Conservation (phyloP, 2,329 filamentous ascomycete genomes). For the Ceratocystis huliohia region DNA sequence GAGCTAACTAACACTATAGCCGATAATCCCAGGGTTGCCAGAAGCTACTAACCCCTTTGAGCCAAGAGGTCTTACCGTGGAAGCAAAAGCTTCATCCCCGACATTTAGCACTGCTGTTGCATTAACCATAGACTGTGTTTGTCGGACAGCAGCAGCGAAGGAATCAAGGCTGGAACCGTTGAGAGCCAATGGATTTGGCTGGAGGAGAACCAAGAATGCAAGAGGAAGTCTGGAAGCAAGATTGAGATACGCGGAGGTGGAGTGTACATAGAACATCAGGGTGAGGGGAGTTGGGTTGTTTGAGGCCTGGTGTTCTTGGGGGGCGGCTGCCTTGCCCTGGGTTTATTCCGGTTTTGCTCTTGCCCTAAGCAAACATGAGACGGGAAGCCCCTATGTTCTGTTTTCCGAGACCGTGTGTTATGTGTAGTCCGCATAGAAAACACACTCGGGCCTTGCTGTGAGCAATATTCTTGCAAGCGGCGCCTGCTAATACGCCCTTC, state of each 20-base stretch:
- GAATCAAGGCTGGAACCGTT: background rate
- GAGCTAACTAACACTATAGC: background rate
- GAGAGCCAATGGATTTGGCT: background rate
- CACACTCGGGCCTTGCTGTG: too few relatives aligned
- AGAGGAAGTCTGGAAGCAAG: background rate
- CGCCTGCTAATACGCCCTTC: too few relatives aligned
- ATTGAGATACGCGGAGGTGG: background rate
- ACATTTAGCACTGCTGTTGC: background rate
- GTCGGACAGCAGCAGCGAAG: background rate
- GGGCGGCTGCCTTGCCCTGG: too few relatives aligned
- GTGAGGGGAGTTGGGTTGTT: too few relatives aligned
- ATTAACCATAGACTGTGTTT: background rate
- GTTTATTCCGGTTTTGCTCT: too few relatives aligned
- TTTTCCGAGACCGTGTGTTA: too few relatives aligned
- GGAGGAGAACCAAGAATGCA: background rate
- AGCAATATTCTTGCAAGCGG: too few relatives aligned
- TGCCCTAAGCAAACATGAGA: too few relatives aligned
- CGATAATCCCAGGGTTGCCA: background rate
- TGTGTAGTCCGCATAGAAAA: too few relatives aligned
- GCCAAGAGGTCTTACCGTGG: background rate
- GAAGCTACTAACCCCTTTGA: background rate
- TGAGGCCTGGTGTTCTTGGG: too few relatives aligned
- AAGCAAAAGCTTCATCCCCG: background rate
- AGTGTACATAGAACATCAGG: background rate
- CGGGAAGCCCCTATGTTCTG: too few relatives aligned